Evolutionary conservation across 164 flowering plant genomes (phyloP).

Genomic region (Saururus chinensis): DNA sequence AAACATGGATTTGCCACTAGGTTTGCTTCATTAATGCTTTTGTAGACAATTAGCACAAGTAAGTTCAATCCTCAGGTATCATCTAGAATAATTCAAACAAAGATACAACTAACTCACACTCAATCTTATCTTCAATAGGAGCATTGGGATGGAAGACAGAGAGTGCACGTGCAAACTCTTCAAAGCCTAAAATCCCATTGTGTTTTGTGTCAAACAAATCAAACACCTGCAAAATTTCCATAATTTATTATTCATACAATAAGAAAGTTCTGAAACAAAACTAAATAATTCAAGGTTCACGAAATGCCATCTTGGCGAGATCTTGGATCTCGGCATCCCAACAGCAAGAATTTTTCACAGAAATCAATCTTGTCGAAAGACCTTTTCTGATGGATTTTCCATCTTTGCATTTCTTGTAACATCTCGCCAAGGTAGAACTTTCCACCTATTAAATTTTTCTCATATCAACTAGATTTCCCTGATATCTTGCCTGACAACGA

Average conservation of each 20-base stretch:
- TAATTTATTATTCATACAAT: not conserved
- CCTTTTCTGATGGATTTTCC: too few relatives aligned
- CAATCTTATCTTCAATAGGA: constrained; percentile 63
- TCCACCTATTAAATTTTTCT: too few relatives aligned
- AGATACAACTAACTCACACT: constrained; percentile 27
- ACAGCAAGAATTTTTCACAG: too few relatives aligned
- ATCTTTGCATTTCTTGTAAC: too few relatives aligned
- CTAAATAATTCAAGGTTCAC: too few relatives aligned
- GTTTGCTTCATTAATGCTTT: not conserved
- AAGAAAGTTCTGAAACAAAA: not conserved
- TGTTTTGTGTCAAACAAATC: constrained; percentile 63
- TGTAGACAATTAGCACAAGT: not conserved
- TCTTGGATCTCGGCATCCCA: too few relatives aligned
- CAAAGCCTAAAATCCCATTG: constrained; percentile 59
- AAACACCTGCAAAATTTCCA: constrained; percentile 32
- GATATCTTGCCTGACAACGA: too few relatives aligned
- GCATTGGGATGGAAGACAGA: constrained; percentile 68
- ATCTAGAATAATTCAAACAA: not conserved
- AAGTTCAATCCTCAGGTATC: not conserved
- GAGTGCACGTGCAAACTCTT: constrained; percentile 56
- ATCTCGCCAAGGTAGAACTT: too few relatives aligned
- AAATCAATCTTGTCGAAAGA: too few relatives aligned
- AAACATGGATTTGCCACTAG: too few relatives aligned
- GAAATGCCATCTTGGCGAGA: too few relatives aligned
- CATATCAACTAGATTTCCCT: too few relatives aligned